Evolutionary conservation across 768 basidiomycete genomes (phyloP).

Genomic region (Russula emetica): DNA sequence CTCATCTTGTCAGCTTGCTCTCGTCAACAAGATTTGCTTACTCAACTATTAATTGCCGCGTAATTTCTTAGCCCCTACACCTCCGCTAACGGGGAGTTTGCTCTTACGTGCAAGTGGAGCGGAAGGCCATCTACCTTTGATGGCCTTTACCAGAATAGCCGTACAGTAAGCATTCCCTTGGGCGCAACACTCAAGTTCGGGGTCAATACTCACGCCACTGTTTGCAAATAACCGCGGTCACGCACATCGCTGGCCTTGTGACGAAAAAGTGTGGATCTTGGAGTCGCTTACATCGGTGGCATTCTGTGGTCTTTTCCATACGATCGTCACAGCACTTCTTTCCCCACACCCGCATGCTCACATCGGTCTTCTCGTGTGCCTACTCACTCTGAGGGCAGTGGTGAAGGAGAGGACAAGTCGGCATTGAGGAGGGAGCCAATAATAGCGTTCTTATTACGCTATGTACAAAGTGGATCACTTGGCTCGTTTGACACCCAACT

Average conservation of each 20-base stretch:
- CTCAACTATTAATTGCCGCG: not conserved
- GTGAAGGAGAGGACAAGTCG: not conserved
- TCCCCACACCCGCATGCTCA: not conserved
- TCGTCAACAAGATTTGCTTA: conserved; percentile 7
- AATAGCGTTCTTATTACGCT: not conserved
- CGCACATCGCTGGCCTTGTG: not conserved
- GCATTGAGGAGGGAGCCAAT: not conserved
- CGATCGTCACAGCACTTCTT: not conserved
- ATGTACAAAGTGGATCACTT: not conserved
- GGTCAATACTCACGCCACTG: not conserved
- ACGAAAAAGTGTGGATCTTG: not conserved
- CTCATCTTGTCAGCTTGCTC: conserved; percentile 5
- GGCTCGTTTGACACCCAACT: not conserved
- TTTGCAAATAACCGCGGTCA: conserved; percentile 8
- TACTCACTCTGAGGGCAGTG: not conserved
- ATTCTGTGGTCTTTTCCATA: not conserved
- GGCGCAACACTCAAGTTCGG: not conserved
- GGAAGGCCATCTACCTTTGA: not conserved
- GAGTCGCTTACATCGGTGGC: not conserved
- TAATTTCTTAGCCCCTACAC: not conserved
- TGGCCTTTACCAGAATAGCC: no score
- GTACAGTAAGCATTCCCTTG: not conserved
- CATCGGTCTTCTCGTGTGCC: not conserved
- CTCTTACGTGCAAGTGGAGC: not conserved
- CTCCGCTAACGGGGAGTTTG: not conserved